phyloP scores from a whole-genome alignment of 2,329 filamentous ascomycete genomes.

The Colletotrichum sp. region DNA sequence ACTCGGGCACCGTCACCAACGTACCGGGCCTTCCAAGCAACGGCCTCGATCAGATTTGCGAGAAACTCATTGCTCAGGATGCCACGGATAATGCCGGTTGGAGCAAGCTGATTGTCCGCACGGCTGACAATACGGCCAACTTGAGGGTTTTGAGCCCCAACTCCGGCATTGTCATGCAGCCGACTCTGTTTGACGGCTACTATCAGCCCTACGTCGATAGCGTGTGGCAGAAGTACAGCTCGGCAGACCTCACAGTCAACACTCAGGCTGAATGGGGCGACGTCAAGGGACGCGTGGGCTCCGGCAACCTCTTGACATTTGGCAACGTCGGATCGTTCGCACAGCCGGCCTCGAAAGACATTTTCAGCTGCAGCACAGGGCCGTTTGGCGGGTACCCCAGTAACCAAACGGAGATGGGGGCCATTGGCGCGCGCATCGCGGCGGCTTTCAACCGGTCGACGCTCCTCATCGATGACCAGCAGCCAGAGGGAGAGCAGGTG shows the following conservation, averaged over 20 bases:
- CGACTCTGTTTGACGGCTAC: conserved; percentile 53
- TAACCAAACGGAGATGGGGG: conserved; percentile 54
- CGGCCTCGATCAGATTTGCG: conserved; percentile 51
- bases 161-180: conserved; percentile 48
- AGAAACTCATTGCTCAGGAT: conserved; percentile 49
- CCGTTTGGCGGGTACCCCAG: conserved; percentile 54
- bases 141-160: conserved; percentile 61
- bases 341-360: conserved; percentile 51
- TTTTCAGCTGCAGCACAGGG: conserved; percentile 60
- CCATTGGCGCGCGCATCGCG: conserved; percentile 74
- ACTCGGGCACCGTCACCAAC: conserved; percentile 44
- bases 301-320: conserved; percentile 43
- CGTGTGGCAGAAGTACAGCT: conserved; percentile 56
- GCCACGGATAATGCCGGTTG: conserved; percentile 52
- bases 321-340: conserved; percentile 42
- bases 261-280: conserved; percentile 59
- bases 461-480: conserved; percentile 56
- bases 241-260: conserved; percentile 51
- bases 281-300: conserved; percentile 45
- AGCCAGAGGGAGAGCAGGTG: conserved; percentile 56
- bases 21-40: conserved; percentile 54
- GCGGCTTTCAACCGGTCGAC: conserved; percentile 80
- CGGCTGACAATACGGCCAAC: conserved; percentile 36
- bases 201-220: conserved; percentile 54
- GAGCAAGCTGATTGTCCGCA: conserved; percentile 54